Evolutionary conservation across 1,139 yeast species (phyloP), one percentile per base, ranked within the genome.

Genomic region (Diutina mesorugosa): DNA sequence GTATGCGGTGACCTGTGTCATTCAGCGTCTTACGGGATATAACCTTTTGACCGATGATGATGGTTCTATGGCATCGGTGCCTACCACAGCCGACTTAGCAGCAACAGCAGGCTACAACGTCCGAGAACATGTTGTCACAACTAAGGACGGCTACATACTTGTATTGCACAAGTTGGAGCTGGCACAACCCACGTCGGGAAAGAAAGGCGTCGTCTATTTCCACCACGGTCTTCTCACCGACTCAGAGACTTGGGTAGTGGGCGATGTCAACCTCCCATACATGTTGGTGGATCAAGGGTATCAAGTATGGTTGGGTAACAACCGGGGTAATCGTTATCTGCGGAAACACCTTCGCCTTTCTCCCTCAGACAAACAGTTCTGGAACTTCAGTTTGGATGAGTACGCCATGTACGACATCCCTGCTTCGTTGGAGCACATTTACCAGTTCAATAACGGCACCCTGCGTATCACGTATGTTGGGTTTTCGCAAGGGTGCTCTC

Each of bases 351-450:
- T 70, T 55, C 67, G 66, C 57, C 57, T 66, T 45, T 65, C 72
- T 9, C 45, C 45, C 41, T 29, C 56, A 55, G 46, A 55, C 59
- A n/a, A 67, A 1, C 72, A 75, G 58, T 90, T 87, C 68, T 90
- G 97, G 97, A 81, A 89, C 68, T 90, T 87, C 63, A 84, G 91
- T 28, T 76, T 90, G 55, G 97, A 90, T 69, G 95, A 90, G 66
- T 87, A 86, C 69, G 95, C 96, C 2, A 69, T 85, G 60, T 86
- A 79, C 65, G 97, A 90, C 66, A 87, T 90, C 51, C 96, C 96
- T 1, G 83, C 85, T 61, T 76, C 86, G 4, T 77, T 90, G n/a
- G 79, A 80, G 61, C 87, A 87, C 66, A 80, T 90, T 14, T n/a
- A 30, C 45, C 45, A n/a, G 21, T 30, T 32, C 28, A 30, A 50